Base-by-base conservation (phyloP, 306 rosid genomes). In the Boehmeria nivea region DNA sequence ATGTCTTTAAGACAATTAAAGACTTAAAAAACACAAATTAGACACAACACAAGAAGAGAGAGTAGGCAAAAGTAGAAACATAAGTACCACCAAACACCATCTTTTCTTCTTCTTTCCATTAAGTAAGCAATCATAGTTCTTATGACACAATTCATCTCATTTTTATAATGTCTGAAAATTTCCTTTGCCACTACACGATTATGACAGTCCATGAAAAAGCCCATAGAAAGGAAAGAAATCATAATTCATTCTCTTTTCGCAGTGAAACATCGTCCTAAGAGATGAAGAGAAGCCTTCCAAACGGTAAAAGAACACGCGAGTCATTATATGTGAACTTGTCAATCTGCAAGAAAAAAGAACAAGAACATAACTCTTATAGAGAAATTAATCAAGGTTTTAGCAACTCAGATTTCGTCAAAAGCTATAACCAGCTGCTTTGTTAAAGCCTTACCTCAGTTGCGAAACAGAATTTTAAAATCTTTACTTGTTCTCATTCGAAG, bases 401-500 rank as follows among this genome's bases (percentile, higher is more conserved):
- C 44, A 42, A 16, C 22, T 3, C 42, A 3, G 51, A 40, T 22
- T 47, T 45, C 14, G 36, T 15, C 40, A 28, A 16, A 6, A 12
- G n/a, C n/a, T n/a, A 13, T 51, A 43, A 26, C 3, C 17, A 2
- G 38, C n/a, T n/a, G n/a, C n/a, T n/a, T n/a, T n/a, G n/a, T 31
- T 6, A 28, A 54, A 42, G 15, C 49, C 58, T 6, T 57, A 52
- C 70, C 50, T n/a, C 8, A 23, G 47, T 12, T 59, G 39, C 45
- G 14, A 23, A 13, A 33, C 46, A 20, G 14, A 40, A 51, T 22
- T 8, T 6, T 21, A 50, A 20, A 47, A 58, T 9, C 19, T 52
- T 74, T 55, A 74, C 60, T 74, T 64, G 54, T 46, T 55, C 63
- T 68, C 56, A 12, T 57, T 68, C 1, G 74, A 37, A 27, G 63